These are phyloP conservation scores for Cercospora sesami DNA, from an alignment of 2,329 filamentous ascomycete genomes.

Conservation along the genomic window DNA sequence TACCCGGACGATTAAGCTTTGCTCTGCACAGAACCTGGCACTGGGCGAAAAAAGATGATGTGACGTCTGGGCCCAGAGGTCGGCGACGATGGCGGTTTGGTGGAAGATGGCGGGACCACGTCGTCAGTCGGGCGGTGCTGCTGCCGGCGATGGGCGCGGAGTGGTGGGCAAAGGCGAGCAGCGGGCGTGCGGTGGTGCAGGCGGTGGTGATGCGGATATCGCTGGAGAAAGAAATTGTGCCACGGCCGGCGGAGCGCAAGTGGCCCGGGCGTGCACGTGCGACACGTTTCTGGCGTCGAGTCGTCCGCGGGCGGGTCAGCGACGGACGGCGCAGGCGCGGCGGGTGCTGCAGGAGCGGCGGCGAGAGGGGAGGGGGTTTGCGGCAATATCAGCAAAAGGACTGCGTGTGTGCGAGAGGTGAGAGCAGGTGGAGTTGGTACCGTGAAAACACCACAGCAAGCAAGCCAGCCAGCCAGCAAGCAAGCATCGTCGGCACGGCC, in stretches of 20 bases:
- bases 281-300: background rate
- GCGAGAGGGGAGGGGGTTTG: background rate
- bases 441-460: background rate
- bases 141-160: background rate
- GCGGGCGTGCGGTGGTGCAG: background rate
- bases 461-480: background rate
- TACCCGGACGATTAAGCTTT: conserved; percentile 11
- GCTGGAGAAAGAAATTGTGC: conserved; percentile 6
- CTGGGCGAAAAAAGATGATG: conserved; percentile 13
- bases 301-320: background rate
- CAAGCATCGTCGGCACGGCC: conserved; percentile 3
- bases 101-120: background rate
- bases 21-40: conserved; percentile 9
- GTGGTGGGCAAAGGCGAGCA: background rate
- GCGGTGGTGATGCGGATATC: conserved; percentile 1
- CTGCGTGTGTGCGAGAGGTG: background rate
- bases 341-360: background rate
- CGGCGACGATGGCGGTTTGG: background rate
- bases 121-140: background rate
- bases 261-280: conserved; percentile 6
- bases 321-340: background rate
- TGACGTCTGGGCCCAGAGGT: conserved; percentile 3
- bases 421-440: background rate
- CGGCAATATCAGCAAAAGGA: background rate
- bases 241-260: conserved; percentile 3